A percentile compares a stretch with the other conserved stretches of the same genome.
Conservation (phyloP, 768 basidiomycete species). For the Mycena alexandri region DNA sequence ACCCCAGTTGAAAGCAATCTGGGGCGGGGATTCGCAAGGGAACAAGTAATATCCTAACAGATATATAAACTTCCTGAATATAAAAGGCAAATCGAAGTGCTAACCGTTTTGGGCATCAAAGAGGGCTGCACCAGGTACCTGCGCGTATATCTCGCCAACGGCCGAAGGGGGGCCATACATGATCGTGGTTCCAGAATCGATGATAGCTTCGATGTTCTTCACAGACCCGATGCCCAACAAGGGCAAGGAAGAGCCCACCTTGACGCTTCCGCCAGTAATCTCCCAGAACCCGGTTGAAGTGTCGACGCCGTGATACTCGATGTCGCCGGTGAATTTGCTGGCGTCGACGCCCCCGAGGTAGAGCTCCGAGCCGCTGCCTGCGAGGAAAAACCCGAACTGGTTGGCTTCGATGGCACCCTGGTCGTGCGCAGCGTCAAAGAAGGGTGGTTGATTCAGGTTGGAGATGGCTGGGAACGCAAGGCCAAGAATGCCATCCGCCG, state of each 20-base stretch:
- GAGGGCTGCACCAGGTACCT: constrained; percentile 17
- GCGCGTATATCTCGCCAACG: constrained; percentile 21
- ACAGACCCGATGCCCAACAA: constrained; percentile 12
- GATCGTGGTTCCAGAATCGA: constrained; percentile 55
- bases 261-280: constrained; percentile 31
- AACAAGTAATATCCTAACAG: constrained; percentile 22
- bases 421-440: constrained; percentile 56
- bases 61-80: not conserved
- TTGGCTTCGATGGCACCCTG: constrained; percentile 46
- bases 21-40: constrained; percentile 43
- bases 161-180: constrained; percentile 43
- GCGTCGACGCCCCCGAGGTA: constrained; percentile 64
- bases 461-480: constrained; percentile 54
- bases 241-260: constrained; percentile 32
- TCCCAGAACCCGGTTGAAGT: constrained; percentile 44
- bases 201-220: constrained; percentile 39
- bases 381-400: constrained; percentile 61
- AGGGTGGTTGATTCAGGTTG: constrained; percentile 43
- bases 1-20: constrained; percentile 53
- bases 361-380: constrained; percentile 57
- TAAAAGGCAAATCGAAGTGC: not conserved
- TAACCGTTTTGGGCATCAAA: constrained; percentile 21
- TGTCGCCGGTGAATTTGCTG: constrained; percentile 55
- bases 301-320: constrained; percentile 49
- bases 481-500: constrained; percentile 42